A percentile compares a stretch with the other conserved stretches of the same genome.
These are phyloP conservation scores for Fusarium sp. DNA, from an alignment of 2,329 filamentous ascomycete genomes.

Conservation along the genomic window DNA sequence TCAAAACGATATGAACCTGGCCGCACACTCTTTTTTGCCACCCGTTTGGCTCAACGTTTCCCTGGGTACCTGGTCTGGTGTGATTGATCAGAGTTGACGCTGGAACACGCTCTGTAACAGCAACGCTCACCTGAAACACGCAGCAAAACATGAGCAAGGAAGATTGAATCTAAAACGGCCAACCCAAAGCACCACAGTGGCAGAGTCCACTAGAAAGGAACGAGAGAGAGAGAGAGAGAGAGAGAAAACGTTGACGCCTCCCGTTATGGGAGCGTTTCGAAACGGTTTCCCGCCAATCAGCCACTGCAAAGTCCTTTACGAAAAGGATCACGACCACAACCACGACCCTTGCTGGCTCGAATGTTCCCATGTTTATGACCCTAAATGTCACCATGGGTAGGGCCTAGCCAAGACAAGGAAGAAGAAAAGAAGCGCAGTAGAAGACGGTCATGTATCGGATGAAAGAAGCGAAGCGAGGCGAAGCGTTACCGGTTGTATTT, in stretches of 20 bases:
- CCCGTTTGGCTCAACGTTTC: no score
- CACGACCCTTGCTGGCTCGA: no score
- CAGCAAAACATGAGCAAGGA: slow-evolving; percentile 20
- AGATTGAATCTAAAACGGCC: slow-evolving; percentile 6
- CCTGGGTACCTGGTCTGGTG: slow-evolving; percentile 12
- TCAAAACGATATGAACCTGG: no score
- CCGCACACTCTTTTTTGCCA: no score
- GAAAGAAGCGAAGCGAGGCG: not conserved
- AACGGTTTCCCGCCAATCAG: slow-evolving; percentile 44
- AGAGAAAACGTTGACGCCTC: slow-evolving; percentile 25
- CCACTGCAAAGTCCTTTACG: not conserved
- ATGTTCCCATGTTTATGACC: not conserved
- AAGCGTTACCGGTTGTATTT: slow-evolving; percentile 9
- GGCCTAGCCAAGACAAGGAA: not conserved
- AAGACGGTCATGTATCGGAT: not conserved
- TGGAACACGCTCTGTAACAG: slow-evolving; percentile 32
- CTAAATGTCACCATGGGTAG: slow-evolving; percentile 14
- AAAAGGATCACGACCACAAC: slow-evolving; percentile 17
- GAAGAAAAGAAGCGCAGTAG: slow-evolving; percentile 4
- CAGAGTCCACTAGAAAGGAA: slow-evolving; percentile 1
- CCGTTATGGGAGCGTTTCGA: slow-evolving; percentile 42
- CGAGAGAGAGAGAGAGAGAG: not conserved
- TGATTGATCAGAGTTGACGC: not conserved
- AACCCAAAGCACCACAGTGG: not conserved
- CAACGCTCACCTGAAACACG: slow-evolving; percentile 34